A percentile compares a stretch with the other conserved stretches of the same genome.
Conservation (phyloP, 2,329 filamentous ascomycete genomes). For the Cercospora canescens region DNA sequence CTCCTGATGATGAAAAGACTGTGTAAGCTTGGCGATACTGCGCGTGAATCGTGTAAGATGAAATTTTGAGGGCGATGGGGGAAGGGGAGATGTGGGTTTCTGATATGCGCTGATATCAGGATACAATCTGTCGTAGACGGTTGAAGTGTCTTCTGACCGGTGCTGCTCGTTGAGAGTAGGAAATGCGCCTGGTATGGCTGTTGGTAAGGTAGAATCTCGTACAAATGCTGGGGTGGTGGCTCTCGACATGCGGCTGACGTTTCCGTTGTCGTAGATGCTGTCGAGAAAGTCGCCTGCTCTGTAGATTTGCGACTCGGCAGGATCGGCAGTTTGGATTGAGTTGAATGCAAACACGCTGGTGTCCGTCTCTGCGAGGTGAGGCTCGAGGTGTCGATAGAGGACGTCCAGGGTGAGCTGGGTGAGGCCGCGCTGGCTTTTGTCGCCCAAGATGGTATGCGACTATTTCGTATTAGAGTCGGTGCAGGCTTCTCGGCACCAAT, state of each 20-base stretch:
- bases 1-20: slow-evolving; percentile 31
- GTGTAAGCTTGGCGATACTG: slow-evolving; percentile 33
- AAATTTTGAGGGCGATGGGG: slow-evolving; percentile 24
- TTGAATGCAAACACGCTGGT: slow-evolving; percentile 63
- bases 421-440: slow-evolving; percentile 79
- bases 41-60: slow-evolving; percentile 23
- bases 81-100: slow-evolving; percentile 16
- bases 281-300: slow-evolving; percentile 78
- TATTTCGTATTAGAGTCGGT: slow-evolving; percentile 40
- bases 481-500: background rate
- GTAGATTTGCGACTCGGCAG: slow-evolving; percentile 76
- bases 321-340: slow-evolving; percentile 73
- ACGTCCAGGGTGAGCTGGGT: slow-evolving; percentile 91
- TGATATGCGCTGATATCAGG: slow-evolving; percentile 32
- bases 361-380: slow-evolving; percentile 65
- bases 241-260: slow-evolving; percentile 44
- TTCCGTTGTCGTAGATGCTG: slow-evolving; percentile 69
- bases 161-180: slow-evolving; percentile 22
- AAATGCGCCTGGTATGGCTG: slow-evolving; percentile 30
- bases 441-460: slow-evolving; percentile 95
- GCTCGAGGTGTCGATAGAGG: slow-evolving; percentile 77
- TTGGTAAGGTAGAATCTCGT: slow-evolving; percentile 33
- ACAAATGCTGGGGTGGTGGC: slow-evolving; percentile 50
- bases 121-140: slow-evolving; percentile 35
- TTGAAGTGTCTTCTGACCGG: slow-evolving; percentile 23